A percentile compares a stretch with the other conserved stretches of the same genome.
Conservation (phyloP, 805 yeast genomes). For the Yarrowia alimentaria region DNA sequence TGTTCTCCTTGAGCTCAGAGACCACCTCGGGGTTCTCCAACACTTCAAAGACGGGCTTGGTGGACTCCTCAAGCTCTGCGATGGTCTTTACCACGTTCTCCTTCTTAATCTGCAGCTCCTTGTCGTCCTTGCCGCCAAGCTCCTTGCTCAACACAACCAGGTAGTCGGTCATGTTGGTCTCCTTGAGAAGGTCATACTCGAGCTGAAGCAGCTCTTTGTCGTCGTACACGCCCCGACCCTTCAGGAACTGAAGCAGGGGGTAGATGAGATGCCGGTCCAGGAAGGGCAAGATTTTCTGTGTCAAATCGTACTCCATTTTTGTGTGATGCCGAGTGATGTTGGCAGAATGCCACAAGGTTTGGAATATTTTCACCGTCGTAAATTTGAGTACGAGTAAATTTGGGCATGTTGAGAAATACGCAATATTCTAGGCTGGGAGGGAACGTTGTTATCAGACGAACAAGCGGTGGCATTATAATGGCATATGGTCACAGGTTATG, state of each 20-base stretch:
- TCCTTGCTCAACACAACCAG: slow-evolving; percentile 47
- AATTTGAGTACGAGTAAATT: background rate
- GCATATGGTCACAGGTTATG: too few species aligned
- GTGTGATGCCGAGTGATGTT: slow-evolving; percentile 1
- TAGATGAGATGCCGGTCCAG: slow-evolving; percentile 61
- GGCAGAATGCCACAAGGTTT: slow-evolving; percentile 3
- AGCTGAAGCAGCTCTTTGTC: slow-evolving; percentile 47
- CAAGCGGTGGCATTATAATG: too few species aligned
- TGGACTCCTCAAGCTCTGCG: slow-evolving; percentile 44
- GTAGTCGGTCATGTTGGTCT: slow-evolving; percentile 56
- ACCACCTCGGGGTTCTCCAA: slow-evolving; percentile 52
- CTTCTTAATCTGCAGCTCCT: slow-evolving; percentile 43
- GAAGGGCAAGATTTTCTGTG: slow-evolving; percentile 54
- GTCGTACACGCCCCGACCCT: slow-evolving; percentile 46
- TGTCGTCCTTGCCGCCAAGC: slow-evolving; percentile 44
- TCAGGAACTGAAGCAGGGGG: slow-evolving; percentile 51
- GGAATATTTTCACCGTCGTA: slow-evolving; percentile 23
- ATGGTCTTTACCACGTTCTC: slow-evolving; percentile 41
- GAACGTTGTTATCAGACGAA: too few species aligned
- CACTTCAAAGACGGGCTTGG: slow-evolving; percentile 48
- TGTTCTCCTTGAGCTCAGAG: slow-evolving; percentile 54
- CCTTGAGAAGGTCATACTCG: slow-evolving; percentile 55
- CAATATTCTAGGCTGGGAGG: background rate
- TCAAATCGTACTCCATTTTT: slow-evolving; percentile 44
- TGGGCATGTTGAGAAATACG: background rate